Base-by-base conservation (phyloP, 2,329 filamentous ascomycete species). In the Ilyonectria destructans region DNA sequence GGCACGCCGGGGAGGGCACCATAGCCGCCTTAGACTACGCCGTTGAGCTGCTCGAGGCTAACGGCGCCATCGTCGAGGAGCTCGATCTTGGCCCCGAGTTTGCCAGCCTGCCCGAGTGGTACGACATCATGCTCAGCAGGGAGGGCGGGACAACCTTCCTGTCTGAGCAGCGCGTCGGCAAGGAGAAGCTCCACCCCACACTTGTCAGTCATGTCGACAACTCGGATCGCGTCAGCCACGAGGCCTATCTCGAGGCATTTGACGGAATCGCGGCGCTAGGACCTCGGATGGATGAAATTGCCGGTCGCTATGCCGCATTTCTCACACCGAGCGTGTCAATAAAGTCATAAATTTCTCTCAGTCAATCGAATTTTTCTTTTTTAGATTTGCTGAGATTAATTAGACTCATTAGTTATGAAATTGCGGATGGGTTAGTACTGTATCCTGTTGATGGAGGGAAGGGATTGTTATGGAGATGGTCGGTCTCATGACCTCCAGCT, bases 1-100 rank as follows among this genome's bases (percentile, higher is more conserved):
- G 80, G 0, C 74, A 84, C n/a, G 86, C 84, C 0, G 85, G 84
- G 0, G 76, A 80, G 0, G 86, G 85, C 1, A 88, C 86, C 0
- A 73, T 74, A 6, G 77, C 79, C 0, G 87, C 87, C 1, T 78
- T 87, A 69, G 76, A 78, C 9, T 79, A 77, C 4, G 86, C 84
- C 0, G 79, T 77, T 1, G 71, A 74, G 5, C 71, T 88, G 1
- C 73, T 89, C 4, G 71, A 71, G n/a, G 74, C 74, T 0, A 82
- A 87, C 19, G 90, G 89, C 2, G 90, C 88, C 0, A 77, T 80
- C 4, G 84, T 92, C 0, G 84, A 89, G 26, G 89, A 91, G 55
- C 78, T 92, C 1, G 81, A 84, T 1, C 79, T 92, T 1, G 87
- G 87, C 0, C 64, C 81, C 0, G 83, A 86, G 1, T 88, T 91